phyloP scores from a whole-genome alignment of 495 filamentous ascomycete species.

The Aspergillus leporis region DNA sequence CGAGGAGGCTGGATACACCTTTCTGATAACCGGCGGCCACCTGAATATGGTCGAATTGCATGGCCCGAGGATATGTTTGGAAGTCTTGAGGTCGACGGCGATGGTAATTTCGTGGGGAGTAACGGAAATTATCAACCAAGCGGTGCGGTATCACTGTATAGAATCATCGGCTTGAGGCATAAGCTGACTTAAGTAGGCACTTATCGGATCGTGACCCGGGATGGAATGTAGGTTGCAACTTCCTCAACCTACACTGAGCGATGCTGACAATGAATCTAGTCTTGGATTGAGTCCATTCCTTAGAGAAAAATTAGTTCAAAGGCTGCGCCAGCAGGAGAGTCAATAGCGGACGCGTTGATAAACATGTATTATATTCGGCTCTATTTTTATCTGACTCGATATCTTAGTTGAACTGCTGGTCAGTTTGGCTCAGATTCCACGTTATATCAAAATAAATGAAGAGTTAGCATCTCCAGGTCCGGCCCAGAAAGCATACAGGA shows the following conservation, averaged over 20 bases:
- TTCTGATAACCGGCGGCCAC: conserved; percentile 76
- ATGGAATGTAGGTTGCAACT: conserved; percentile 56
- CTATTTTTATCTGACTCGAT: conserved; percentile 10
- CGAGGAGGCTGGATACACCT: conserved; percentile 89
- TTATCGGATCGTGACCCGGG: conserved; percentile 58
- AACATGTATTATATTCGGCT: conserved; percentile 2
- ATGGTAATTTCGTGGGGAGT: conserved; percentile 67
- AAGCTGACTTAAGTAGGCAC: conserved; percentile 36
- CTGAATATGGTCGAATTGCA: conserved; percentile 88
- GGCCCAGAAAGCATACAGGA: not conserved
- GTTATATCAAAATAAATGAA: not conserved
- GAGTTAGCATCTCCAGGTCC: conserved; percentile 2
- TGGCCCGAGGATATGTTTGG: conserved; percentile 93
- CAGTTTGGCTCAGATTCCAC: not conserved
- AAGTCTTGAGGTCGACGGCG: conserved; percentile 79
- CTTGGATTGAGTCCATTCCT: conserved; percentile 59
- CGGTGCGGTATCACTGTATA: conserved; percentile 38
- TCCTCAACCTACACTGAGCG: not conserved
- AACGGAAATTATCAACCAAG: conserved; percentile 59
- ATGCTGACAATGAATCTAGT: conserved; percentile 32
- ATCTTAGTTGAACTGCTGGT: conserved; percentile 17
- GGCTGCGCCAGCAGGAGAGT: conserved; percentile 36
- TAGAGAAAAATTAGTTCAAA: conserved; percentile 55
- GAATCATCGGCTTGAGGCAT: not conserved
- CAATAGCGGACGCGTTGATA: conserved; percentile 11